Evolutionary conservation across 352 stramenopile genomes (phyloP).

Genomic region (Peronospora belbahrii): DNA sequence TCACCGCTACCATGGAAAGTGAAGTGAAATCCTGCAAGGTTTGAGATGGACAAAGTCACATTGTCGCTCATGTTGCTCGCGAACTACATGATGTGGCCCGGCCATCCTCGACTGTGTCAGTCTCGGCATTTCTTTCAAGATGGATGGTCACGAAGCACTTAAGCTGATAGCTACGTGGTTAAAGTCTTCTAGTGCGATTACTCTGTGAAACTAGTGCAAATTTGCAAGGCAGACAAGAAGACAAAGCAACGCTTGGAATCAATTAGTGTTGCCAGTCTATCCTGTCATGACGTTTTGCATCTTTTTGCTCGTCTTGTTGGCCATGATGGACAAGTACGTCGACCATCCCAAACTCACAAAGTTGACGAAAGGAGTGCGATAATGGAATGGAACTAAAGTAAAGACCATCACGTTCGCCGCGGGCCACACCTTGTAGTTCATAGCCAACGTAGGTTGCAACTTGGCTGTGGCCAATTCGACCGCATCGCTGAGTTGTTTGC

Average conservation of each 20-base stretch:
- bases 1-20: too few relatives aligned
- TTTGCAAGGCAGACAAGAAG: neutral
- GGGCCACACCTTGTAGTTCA: constrained; percentile 48
- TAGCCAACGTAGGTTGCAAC: constrained; percentile 26
- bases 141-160: too few relatives aligned
- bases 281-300: neutral
- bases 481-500: constrained; percentile 23
- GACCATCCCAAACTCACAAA: constrained; percentile 46
- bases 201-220: neutral
- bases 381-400: constrained; percentile 38
- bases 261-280: neutral
- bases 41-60: too few relatives aligned
- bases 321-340: constrained; percentile 40
- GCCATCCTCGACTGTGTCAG: too few relatives aligned
- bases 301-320: constrained; percentile 16
- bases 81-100: too few relatives aligned
- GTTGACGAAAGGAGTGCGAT: constrained; percentile 47
- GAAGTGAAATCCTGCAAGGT: too few relatives aligned
- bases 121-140: too few relatives aligned
- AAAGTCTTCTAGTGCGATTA: constrained; percentile 12
- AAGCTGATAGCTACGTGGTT: too few relatives aligned
- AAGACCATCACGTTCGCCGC: constrained; percentile 44
- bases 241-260: neutral
- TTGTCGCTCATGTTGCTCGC: too few relatives aligned
- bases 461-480: constrained; percentile 31